Percentiles rank a stretch among this genome's conserved stretches.
These are phyloP conservation scores for Xylaria scruposa DNA, from an alignment of 495 filamentous ascomycete species.

Conservation along the genomic window DNA sequence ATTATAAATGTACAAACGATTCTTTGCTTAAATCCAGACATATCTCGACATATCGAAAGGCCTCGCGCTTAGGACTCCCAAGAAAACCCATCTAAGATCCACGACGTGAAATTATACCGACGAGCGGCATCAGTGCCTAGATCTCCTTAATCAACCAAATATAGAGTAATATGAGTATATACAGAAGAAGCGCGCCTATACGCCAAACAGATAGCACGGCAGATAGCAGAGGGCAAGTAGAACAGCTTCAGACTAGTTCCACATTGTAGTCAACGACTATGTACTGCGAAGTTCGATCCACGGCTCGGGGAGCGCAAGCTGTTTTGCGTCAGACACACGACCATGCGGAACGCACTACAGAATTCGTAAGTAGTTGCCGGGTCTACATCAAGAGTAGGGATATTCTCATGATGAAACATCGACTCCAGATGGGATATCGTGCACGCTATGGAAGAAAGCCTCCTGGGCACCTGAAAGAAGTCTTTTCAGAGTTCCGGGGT, in stretches of 20 bases:
- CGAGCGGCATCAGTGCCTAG: background rate
- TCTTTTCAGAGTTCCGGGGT: background rate
- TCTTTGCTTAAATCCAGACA: background rate
- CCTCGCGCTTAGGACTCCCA: background rate
- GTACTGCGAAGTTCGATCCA: background rate
- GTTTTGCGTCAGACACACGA: background rate
- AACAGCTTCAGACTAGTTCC: background rate
- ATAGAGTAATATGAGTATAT: no score
- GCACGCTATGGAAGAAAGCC: background rate
- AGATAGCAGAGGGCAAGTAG: background rate
- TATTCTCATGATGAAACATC: background rate
- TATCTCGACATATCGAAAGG: background rate
- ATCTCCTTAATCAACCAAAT: background rate
- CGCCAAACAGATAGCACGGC: background rate
- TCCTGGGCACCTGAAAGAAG: no score
- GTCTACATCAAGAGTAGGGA: background rate
- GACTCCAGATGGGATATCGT: background rate
- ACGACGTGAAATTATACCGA: background rate
- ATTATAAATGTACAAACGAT: background rate
- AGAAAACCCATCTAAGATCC: background rate
- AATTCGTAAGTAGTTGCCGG: background rate
- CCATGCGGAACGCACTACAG: no score
- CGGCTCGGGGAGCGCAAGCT: background rate
- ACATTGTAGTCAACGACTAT: background rate
- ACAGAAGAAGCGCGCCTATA: background rate